Conservation (phyloP, 148 eudicot species). For the Spergularia bocconei region DNA sequence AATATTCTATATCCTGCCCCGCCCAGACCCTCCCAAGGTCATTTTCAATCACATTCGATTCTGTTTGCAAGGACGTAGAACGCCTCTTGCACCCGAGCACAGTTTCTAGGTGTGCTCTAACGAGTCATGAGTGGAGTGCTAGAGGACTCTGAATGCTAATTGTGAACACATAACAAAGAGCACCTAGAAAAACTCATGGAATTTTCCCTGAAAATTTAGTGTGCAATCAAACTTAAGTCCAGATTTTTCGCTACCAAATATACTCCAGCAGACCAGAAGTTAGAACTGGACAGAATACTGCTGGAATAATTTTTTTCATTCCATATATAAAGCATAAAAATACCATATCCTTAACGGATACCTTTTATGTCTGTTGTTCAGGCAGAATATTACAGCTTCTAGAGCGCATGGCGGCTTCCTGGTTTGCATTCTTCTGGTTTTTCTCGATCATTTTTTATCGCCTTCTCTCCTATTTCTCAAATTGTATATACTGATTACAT, state of each 20-base stretch:
- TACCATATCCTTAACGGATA: conserved; percentile 14
- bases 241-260: conserved; percentile 17
- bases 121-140: no score
- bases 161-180: no score
- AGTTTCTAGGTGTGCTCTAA: no score
- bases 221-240: background rate
- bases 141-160: no score
- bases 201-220: no score
- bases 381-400: conserved; percentile 27
- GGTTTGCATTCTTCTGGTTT: conserved; percentile 14
- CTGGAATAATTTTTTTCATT: conserved; percentile 6
- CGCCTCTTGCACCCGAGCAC: no score
- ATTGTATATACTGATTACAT: conserved; percentile 29
- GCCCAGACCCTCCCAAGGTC: no score
- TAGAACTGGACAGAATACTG: conserved; percentile 14
- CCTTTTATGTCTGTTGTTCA: background rate
- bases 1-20: no score
- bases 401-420: conserved; percentile 12
- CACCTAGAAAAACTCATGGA: no score
- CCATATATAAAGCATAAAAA: conserved; percentile 14
- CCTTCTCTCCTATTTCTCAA: conserved; percentile 22
- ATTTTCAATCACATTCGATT: no score
- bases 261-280: conserved; percentile 19
- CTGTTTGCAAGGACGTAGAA: no score
- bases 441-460: background rate